Conservation (phyloP, 306 rosid genomes). For the Cucurbita pepo region DNA sequence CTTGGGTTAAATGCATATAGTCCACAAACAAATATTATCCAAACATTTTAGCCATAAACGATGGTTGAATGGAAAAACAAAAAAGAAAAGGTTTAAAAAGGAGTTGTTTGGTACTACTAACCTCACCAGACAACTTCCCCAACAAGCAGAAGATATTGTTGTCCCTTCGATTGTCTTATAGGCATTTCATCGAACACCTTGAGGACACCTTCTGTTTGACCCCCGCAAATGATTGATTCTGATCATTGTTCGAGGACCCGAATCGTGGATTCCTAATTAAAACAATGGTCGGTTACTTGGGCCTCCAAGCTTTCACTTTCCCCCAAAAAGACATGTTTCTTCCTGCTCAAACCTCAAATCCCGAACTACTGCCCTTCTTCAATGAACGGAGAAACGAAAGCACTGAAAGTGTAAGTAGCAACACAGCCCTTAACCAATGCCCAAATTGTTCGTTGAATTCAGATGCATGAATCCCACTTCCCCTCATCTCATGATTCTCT, state of each 20-base stretch:
- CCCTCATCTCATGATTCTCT: not conserved
- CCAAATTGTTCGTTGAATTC: not conserved
- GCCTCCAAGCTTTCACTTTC: not conserved
- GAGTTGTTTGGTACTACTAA: constrained; percentile 4
- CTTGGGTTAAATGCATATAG: not conserved
- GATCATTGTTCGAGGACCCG: constrained; percentile 3
- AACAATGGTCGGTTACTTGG: not conserved
- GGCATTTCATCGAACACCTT: not conserved
- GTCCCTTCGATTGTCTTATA: not conserved
- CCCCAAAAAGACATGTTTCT: constrained; percentile 8
- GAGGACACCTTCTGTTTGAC: not conserved
- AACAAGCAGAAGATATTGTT: not conserved
- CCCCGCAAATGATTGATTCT: constrained; percentile 1
- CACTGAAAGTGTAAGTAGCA: not conserved
- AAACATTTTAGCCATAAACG: not conserved
- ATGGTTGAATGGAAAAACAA: not conserved
- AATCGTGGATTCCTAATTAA: constrained; percentile 1
- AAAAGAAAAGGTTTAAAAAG: not conserved
- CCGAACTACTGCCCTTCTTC: not conserved
- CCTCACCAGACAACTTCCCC: constrained; percentile 1
- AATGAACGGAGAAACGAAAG: not conserved
- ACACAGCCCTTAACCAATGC: not conserved
- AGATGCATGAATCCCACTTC: not conserved
- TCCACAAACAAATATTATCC: not conserved
- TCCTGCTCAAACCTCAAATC: not conserved